Base-by-base conservation (phyloP, 108 stramenopile genomes). In the Ochromonas danica region DNA sequence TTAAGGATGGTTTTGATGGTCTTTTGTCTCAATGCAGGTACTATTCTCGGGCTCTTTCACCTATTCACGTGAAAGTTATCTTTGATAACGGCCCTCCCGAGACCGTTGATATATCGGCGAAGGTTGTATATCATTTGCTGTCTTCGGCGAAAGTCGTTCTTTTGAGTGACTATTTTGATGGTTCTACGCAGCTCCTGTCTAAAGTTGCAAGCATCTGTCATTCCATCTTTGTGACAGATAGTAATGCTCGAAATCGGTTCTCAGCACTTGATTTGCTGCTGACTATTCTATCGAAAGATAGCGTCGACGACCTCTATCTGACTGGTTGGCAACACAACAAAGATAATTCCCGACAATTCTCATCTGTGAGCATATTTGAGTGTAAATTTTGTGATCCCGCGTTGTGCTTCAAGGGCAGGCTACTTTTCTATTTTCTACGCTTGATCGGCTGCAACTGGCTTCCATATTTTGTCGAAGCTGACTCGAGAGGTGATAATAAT, bases 1-100 rank as follows among this genome's bases (percentile, higher is more conserved):
- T 86, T 45, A 39, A 78, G 3, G 83, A 85, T 6, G 86, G 86
- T 1, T 40, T 87, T 1, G 86, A 88, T 62, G 88, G 84, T 27
- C 79, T 81, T 42, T 67, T 89, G 39, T 86, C 87, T 17, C 79
- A 81, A 31, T 82, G 85, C 0, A 78, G 83, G 45, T 87, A 43
- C 61, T 88, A 84, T 75, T 86, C 87, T 1, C 77, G 88, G 1
- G 88, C 88, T 0, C 71, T 89, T 1, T 83, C 82, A 27, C 88
- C 88, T 1, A 89, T 89, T 14, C 88, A 89, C 71, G 87, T 89
- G 25, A 81, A 84, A 10, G 80, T 89, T 43, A 80, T 89, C 40
- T 88, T 28, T 42, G 88, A 89, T 84, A 84, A 87, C 40, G 88
- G 88, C 22, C 88, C 87, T 2, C 88, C 88, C 0, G 71, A 83